A percentile compares a stretch with the other conserved stretches of the same genome.
Evolutionary conservation across 352 stramenopile species (phyloP).

Genomic region (Phytopythium vexans): DNA sequence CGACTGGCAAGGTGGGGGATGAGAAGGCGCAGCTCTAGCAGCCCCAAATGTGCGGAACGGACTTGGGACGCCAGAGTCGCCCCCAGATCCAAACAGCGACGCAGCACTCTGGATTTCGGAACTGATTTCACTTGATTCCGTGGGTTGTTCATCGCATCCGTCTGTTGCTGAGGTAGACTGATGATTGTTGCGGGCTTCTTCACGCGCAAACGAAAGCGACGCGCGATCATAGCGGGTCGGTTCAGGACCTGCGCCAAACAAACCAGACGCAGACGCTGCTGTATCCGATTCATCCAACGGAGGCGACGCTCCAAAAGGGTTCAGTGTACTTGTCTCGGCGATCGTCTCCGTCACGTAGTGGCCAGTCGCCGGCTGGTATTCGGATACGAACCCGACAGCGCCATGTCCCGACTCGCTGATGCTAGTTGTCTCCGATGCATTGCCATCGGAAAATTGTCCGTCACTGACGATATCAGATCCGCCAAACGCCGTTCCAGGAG

Average conservation of each 20-base stretch:
- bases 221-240: not conserved
- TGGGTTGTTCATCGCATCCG: not conserved
- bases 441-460: constrained; percentile 52
- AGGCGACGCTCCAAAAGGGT: constrained; percentile 1
- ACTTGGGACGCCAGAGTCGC: constrained; percentile 38
- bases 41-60: constrained; percentile 49
- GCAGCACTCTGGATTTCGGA: constrained; percentile 37
- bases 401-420: constrained; percentile 43
- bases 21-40: constrained; percentile 4
- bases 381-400: constrained; percentile 30
- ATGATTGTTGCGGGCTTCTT: not conserved
- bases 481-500: constrained; percentile 54
- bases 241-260: constrained; percentile 1
- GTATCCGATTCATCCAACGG: not conserved
- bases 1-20: constrained; percentile 3
- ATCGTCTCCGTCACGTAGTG: constrained; percentile 35
- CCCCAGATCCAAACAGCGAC: constrained; percentile 61
- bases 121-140: constrained; percentile 3
- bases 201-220: constrained; percentile 1
- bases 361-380: constrained; percentile 27
- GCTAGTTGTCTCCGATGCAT: constrained; percentile 52
- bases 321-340: not conserved
- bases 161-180: not conserved
- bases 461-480: constrained; percentile 59
- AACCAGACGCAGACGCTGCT: not conserved